Evolutionary conservation across 257 asterid species (phyloP), one percentile per base, ranked within the genome.

Genomic region (Rhazya stricta): DNA sequence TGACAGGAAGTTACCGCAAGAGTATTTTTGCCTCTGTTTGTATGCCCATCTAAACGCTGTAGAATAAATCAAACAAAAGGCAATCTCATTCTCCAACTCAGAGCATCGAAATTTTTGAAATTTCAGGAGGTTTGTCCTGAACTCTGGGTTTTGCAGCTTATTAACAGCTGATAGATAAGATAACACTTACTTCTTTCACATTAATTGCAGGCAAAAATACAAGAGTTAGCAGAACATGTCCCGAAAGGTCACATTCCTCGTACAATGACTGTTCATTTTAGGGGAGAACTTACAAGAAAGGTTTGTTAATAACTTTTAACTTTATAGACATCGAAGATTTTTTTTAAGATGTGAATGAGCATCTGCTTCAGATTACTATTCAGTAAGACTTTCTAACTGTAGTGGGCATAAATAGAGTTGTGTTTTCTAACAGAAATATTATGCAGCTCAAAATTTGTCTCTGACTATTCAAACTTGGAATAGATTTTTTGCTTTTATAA

Each of bases 201-300:
- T 71, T 81, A 54, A 74, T 84, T 83, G 77, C 91, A 95, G 99
- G 98, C 97, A 54, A 95, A 95, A 85, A 87, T 95, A 79, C 98
- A 95, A 85, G 99, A 95, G 76, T 82, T 95, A 75, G 79, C 99
- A 27, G 99, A 95, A 76, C 99, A 95, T 86, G 99, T 95, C 50
- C 99, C 98, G 23, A 92, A 95, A 82, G 98, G 99, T 73, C 99
- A 95, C 79, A 92, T 92, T 76, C 99, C 99, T 56, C 87, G 98
- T 74, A 71, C 92, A 57, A 92, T 91, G 98, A 91, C 99, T n/a
- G 85, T 92, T 76, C 99, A 92, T 82, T 86, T 95, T 76, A 86
- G 97, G 85, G 98, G 99, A 78, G 99, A 95, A 79, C 98, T 95
- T 68, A 91, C 98, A 1, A 85, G 98, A 78, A 95, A 92, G 96